Evolutionary conservation across 805 yeast genomes (phyloP).

Genomic region (Suhomyces tanzawaensis): DNA sequence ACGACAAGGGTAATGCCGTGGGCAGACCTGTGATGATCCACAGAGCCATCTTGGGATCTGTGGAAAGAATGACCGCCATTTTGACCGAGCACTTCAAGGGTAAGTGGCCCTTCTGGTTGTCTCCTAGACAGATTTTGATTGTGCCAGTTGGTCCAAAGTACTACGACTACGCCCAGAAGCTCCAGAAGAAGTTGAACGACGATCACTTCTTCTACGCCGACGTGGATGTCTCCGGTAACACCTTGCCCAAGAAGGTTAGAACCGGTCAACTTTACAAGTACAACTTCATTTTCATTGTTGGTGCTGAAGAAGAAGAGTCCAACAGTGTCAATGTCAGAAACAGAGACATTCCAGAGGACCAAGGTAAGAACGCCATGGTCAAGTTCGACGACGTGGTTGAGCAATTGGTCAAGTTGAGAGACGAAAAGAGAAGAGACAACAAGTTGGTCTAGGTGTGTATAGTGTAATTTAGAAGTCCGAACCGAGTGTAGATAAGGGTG

Average conservation of each 20-base stretch:
- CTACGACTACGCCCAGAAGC: constrained; percentile 83
- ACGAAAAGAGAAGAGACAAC: constrained; percentile 73
- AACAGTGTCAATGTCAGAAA: constrained; percentile 90
- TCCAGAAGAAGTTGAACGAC: constrained; percentile 62
- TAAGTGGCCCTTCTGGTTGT: constrained; percentile 99
- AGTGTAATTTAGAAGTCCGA: no score
- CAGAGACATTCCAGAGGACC: constrained; percentile 90
- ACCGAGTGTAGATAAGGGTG: no score
- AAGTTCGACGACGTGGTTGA: constrained; percentile 67
- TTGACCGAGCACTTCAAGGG: constrained; percentile 98
- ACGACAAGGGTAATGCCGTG: constrained; percentile 54
- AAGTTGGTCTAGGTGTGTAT: constrained; percentile 21
- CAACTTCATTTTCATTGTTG: constrained; percentile 95
- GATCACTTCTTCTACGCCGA: constrained; percentile 85
- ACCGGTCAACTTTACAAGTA: constrained; percentile 91
- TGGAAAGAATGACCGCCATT: constrained; percentile 98
- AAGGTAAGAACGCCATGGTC: constrained; percentile 86
- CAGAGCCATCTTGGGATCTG: constrained; percentile 97
- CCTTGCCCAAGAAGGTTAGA: constrained; percentile 97
- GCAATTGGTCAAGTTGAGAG: constrained; percentile 66
- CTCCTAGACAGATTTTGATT: constrained; percentile 97
- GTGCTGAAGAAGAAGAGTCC: constrained; percentile 85
- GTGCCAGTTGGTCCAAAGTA: constrained; percentile 96
- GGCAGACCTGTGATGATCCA: constrained; percentile 98
- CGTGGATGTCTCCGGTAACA: constrained; percentile 90